Conservation (phyloP, 208 protist species). For the Trypanosoma congolense region DNA sequence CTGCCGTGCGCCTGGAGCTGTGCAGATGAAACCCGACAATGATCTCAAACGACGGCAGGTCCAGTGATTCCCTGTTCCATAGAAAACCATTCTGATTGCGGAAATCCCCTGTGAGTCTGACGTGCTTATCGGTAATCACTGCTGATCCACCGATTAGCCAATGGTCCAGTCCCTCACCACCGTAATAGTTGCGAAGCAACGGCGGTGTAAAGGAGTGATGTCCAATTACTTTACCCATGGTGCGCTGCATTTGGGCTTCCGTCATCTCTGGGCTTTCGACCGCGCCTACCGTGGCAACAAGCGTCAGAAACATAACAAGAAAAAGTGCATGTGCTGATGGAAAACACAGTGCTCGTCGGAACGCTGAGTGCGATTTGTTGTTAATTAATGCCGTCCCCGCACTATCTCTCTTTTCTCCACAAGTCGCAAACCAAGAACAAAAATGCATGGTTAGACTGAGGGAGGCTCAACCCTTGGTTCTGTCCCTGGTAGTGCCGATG, state of each 20-base stretch:
- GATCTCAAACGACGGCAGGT: slow-evolving; percentile 81
- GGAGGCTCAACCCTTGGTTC: too few relatives aligned
- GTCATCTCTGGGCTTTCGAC: slow-evolving; percentile 15
- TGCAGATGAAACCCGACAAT: slow-evolving; percentile 69
- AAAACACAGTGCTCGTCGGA: not conserved
- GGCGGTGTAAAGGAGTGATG: slow-evolving; percentile 78
- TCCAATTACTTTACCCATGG: slow-evolving; percentile 35
- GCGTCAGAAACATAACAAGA: not conserved
- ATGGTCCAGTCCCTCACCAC: slow-evolving; percentile 66
- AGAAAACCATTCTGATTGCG: slow-evolving; percentile 47
- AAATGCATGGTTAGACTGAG: too few relatives aligned
- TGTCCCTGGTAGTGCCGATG: too few relatives aligned
- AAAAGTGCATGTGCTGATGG: not conserved
- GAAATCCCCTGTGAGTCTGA: slow-evolving; percentile 71
- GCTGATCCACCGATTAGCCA: slow-evolving; percentile 70
- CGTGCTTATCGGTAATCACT: slow-evolving; percentile 78
- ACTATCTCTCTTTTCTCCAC: too few relatives aligned
- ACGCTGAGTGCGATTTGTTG: too few relatives aligned
- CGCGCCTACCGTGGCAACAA: not conserved
- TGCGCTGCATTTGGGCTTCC: slow-evolving; percentile 38
- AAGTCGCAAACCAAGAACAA: too few relatives aligned
- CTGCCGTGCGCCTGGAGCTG: slow-evolving; percentile 20
- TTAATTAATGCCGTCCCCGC: too few relatives aligned
- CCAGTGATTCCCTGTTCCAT: slow-evolving; percentile 75
- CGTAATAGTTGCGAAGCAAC: slow-evolving; percentile 65